A percentile compares a stretch with the other conserved stretches of the same genome.
These are phyloP conservation scores for Hibiscus tridactylites DNA, from an alignment of 345 rosid genomes.

Conservation along the genomic window DNA sequence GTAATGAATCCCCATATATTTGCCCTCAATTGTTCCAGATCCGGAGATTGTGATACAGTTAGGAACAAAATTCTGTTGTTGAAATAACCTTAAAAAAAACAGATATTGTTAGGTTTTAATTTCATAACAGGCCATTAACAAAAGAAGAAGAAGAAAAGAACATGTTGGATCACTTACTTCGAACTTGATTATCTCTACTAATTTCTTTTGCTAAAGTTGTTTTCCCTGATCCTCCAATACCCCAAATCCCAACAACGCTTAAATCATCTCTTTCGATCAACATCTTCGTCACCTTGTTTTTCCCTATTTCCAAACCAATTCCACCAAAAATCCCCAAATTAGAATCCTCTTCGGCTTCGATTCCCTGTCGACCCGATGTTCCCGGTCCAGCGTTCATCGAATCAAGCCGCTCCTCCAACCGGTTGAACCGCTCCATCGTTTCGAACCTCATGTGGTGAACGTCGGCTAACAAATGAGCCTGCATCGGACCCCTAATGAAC, in stretches of 20 bases:
- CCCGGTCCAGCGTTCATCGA: slow-evolving; percentile 37
- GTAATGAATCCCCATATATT: slow-evolving; percentile 33
- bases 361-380: background rate
- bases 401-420: slow-evolving; percentile 45
- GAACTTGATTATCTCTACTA: slow-evolving; percentile 50
- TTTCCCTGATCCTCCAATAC: slow-evolving; percentile 90
- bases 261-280: slow-evolving; percentile 32
- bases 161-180: slow-evolving; percentile 29
- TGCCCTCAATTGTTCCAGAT: slow-evolving; percentile 40
- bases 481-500: slow-evolving; percentile 35
- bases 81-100: slow-evolving; percentile 41
- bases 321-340: slow-evolving; percentile 32
- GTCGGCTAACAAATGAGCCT: slow-evolving; percentile 54
- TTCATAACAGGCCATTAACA: background rate
- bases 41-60: slow-evolving; percentile 91
- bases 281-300: slow-evolving; percentile 69
- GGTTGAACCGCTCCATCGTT: slow-evolving; percentile 40
- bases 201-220: slow-evolving; percentile 77
- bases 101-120: background rate
- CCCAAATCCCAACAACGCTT: slow-evolving; percentile 50
- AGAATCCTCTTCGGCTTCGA: slow-evolving; percentile 35
- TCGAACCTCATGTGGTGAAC: slow-evolving; percentile 44
- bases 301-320: slow-evolving; percentile 54
- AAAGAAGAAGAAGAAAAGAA: background rate
- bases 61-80: slow-evolving; percentile 48